Percentiles rank a stretch among this genome's conserved stretches.
Conservation (phyloP, 2,329 filamentous ascomycete genomes). For the Colletotrichum sp. region DNA sequence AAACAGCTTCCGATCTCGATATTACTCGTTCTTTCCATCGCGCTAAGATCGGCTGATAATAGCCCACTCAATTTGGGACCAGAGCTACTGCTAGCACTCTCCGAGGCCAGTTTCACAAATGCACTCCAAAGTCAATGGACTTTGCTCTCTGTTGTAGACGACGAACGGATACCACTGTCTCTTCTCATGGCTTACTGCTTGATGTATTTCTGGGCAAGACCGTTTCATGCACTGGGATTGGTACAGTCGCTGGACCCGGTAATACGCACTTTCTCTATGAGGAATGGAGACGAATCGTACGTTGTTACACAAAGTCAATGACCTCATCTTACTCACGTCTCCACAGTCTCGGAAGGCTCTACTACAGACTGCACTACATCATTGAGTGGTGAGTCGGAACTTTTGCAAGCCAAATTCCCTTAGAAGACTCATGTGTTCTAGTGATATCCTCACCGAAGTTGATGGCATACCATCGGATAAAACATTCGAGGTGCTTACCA, state of each 20-base stretch:
- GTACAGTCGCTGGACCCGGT: neutral
- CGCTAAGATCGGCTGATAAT: neutral
- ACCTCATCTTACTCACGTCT: neutral
- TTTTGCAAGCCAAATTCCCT: neutral
- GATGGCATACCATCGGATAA: neutral
- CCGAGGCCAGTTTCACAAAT: neutral
- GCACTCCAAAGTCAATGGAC: conserved; percentile 1
- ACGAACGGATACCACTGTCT: neutral
- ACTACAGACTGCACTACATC: neutral
- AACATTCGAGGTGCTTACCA: neutral
- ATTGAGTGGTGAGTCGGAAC: neutral
- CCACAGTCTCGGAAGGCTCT: neutral
- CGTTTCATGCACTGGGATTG: neutral
- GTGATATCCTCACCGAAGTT: neutral
- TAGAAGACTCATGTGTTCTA: neutral
- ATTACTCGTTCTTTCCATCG: neutral
- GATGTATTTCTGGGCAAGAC: neutral
- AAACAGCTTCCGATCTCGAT: neutral
- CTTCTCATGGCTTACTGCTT: neutral
- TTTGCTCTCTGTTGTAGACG: neutral
- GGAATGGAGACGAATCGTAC: neutral
- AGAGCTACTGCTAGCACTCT: neutral
- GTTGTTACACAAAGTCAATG: neutral
- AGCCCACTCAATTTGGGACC: neutral
- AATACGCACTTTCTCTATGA: neutral